Conservation (phyloP, 1,139 yeast species). For the Saccharomyces uvarum region DNA sequence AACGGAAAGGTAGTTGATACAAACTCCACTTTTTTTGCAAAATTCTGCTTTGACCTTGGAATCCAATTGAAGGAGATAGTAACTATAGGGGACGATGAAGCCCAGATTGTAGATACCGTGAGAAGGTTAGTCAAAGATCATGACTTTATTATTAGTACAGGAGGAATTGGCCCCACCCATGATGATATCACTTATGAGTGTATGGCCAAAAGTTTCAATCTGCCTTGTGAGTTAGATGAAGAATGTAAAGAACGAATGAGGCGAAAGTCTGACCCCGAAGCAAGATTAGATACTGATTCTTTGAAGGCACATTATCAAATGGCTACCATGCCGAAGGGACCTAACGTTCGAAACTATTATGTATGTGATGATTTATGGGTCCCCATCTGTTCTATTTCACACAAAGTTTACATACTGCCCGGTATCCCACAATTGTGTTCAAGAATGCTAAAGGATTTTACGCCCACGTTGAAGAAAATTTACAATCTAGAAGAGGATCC, state of each 20-base stretch:
- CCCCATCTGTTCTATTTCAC: slow-evolving; percentile 61
- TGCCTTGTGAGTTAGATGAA: slow-evolving; percentile 46
- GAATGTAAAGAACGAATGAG: slow-evolving; percentile 59
- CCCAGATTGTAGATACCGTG: slow-evolving; percentile 53
- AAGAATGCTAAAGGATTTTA: slow-evolving; percentile 40
- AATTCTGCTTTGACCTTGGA: slow-evolving; percentile 56
- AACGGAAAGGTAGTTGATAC: slow-evolving; percentile 83
- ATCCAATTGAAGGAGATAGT: slow-evolving; percentile 58
- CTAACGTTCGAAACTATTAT: slow-evolving; percentile 44
- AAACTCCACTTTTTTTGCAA: slow-evolving; percentile 65
- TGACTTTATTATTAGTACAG: slow-evolving; percentile 71
- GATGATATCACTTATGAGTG: slow-evolving; percentile 80
- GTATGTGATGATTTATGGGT: slow-evolving; percentile 65
- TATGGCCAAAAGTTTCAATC: slow-evolving; percentile 52
- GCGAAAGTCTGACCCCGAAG: slow-evolving; percentile 37
- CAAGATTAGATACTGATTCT: slow-evolving; percentile 39
- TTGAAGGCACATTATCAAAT: slow-evolving; percentile 57
- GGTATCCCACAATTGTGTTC: slow-evolving; percentile 75
- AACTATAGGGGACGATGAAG: slow-evolving; percentile 70
- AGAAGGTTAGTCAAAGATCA: slow-evolving; percentile 42
- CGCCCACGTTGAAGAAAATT: slow-evolving; percentile 25
- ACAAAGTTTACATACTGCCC: slow-evolving; percentile 63
- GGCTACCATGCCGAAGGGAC: slow-evolving; percentile 65
- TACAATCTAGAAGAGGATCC: slow-evolving; percentile 20
- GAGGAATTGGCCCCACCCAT: slow-evolving; percentile 83